Evolutionary conservation across 306 rosid genomes (phyloP).

Genomic region (Fragaria ananassa): DNA sequence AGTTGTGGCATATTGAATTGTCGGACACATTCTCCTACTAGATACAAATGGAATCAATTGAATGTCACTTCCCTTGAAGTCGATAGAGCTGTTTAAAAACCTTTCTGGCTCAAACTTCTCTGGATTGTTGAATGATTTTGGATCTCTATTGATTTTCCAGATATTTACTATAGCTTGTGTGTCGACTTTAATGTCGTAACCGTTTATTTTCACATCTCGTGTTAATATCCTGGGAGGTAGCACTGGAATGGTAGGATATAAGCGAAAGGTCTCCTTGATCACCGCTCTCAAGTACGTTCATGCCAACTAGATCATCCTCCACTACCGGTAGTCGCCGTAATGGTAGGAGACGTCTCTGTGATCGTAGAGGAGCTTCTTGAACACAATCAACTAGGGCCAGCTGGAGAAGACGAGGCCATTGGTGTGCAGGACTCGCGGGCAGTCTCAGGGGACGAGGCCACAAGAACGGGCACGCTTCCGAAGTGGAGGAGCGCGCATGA

Average conservation of each 20-base stretch:
- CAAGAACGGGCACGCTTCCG: slow-evolving; percentile 33
- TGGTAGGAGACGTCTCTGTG: slow-evolving; percentile 27
- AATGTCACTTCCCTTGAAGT: background rate
- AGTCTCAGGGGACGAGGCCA: slow-evolving; percentile 37
- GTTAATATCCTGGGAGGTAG: background rate
- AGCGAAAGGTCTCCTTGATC: background rate
- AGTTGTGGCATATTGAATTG: background rate
- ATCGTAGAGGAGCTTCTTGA: slow-evolving; percentile 25
- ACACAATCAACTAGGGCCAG: slow-evolving; percentile 10
- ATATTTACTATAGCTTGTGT: background rate
- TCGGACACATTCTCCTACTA: background rate
- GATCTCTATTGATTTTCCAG: background rate
- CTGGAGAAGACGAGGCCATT: slow-evolving; percentile 33
- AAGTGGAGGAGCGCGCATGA: slow-evolving; percentile 42
- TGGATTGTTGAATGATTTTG: background rate
- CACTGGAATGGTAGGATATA: background rate
- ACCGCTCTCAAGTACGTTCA: background rate
- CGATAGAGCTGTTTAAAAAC: background rate
- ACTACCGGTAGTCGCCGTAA: slow-evolving; percentile 31
- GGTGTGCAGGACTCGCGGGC: slow-evolving; percentile 45
- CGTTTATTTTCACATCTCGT: background rate
- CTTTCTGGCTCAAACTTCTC: background rate
- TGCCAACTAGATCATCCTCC: background rate
- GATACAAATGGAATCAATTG: background rate
- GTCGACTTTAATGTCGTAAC: background rate